Evolutionary conservation across 2,329 filamentous ascomycete species (phyloP), one percentile per base, ranked within the genome.

Genomic region (Claviceps humidiphila): DNA sequence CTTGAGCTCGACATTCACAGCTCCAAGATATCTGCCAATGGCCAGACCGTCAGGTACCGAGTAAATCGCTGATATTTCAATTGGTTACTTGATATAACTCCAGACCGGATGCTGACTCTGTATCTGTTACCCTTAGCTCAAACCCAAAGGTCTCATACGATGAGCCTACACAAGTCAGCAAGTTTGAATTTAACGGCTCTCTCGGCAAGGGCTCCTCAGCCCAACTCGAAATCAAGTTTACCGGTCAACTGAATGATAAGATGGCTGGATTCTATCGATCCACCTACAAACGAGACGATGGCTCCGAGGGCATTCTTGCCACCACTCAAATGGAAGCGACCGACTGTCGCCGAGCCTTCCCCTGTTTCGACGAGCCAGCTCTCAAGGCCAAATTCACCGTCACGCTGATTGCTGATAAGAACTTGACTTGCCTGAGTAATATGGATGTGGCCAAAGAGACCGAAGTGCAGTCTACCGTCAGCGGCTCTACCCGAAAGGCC

Each of bases 251-350:
- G 62, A 95, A 95, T 68, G 87, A 95, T 67, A 91, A 93, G 71
- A 95, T 97, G 89, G 90, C 90, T 48, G 91, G 91, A 47, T 97
- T 97, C 78, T 97, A 97, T 72, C 82, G 91, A 54, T 95, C 89
- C 1, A 94, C 89, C 6, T 97, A 91, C 76, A 94, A 93, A 74
- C 83, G 81, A 55, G 71, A 80, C 48, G 82, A 93, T 63, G 91
- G 91, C 41, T 81, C 80, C 55, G 82, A 84, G 54, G 87, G 86
- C 59, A 85, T 90, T 66, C 76, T 97, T 64, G 91, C 90, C 30
- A 91, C 89, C 26, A 88, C 88, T 17, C 91, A 97, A 74, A 95
- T 97, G 87, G 91, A 97, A 73, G 85, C 91, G 41, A 96, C 91
- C 14, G 91, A 97, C 71, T 90, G 89, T 56, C 81, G 91, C 61